Evolutionary conservation across 805 yeast genomes (phyloP).

Genomic region (Myxozyma monticola): DNA sequence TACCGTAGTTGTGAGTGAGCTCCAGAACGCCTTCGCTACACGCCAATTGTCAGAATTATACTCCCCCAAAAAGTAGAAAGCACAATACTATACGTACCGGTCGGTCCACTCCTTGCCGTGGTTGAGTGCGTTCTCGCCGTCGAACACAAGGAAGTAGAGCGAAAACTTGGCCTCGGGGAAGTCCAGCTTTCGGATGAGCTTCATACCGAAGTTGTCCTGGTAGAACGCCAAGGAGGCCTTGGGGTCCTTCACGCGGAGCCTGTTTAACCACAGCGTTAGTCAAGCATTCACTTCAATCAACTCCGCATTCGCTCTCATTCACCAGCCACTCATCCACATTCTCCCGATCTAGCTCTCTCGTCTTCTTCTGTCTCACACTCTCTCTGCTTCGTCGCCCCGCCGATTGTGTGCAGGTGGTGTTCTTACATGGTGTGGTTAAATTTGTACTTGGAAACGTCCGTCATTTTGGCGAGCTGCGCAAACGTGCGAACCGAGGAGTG

Average conservation of each 20-base stretch:
- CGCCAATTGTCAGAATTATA: background rate
- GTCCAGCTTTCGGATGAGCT: slow-evolving; percentile 52
- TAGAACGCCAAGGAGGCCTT: slow-evolving; percentile 71
- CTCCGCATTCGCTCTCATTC: background rate
- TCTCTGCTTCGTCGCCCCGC: background rate
- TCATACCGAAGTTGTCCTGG: slow-evolving; percentile 71
- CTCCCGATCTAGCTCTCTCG: background rate
- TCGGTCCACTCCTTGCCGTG: slow-evolving; percentile 43
- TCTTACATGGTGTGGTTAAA: slow-evolving; percentile 51
- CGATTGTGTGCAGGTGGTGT: no score
- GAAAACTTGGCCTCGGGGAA: slow-evolving; percentile 59
- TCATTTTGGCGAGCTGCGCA: slow-evolving; percentile 24
- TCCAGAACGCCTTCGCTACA: slow-evolving; percentile 70
- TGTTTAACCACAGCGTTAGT: slow-evolving; percentile 39
- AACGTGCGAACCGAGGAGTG: no score
- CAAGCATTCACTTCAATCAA: background rate
- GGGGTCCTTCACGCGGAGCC: slow-evolving; percentile 81
- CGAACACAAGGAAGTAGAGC: slow-evolving; percentile 66
- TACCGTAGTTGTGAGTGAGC: slow-evolving; percentile 77
- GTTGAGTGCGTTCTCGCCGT: slow-evolving; percentile 46
- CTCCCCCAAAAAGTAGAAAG: no score
- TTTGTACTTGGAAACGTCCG: slow-evolving; percentile 34
- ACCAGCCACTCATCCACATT: background rate
- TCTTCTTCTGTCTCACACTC: background rate
- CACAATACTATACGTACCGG: slow-evolving; percentile 31